Conservation (phyloP, 2,329 filamentous ascomycete species). For the Colletotrichum euphorbiae region DNA sequence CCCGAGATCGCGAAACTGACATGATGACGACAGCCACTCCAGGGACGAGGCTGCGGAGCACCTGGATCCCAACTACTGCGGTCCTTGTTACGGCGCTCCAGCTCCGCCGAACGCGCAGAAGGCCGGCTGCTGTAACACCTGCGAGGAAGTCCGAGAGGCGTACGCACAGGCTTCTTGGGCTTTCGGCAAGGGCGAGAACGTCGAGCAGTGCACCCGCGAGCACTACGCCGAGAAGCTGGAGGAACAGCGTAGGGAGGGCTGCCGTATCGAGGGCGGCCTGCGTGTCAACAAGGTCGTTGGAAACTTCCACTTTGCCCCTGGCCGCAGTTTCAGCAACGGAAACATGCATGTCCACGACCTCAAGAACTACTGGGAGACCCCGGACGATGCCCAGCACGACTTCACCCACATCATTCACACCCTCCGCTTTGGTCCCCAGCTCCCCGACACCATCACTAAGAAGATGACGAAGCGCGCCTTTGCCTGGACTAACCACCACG, state of each 20-base stretch:
- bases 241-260: conserved; percentile 89
- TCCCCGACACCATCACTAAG: conserved; percentile 77
- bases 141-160: conserved; percentile 94
- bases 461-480: conserved; percentile 65
- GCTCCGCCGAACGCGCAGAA: conserved; percentile 79
- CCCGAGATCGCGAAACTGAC: conserved; percentile 25
- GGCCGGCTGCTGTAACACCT: conserved; percentile 94
- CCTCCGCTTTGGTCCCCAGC: conserved; percentile 91
- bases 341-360: conserved; percentile 98
- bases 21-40: conserved; percentile 64
- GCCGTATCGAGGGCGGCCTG: conserved; percentile 90
- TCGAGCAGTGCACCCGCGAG: conserved; percentile 95
- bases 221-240: conserved; percentile 92
- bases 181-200: conserved; percentile 89
- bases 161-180: conserved; percentile 93
- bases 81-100: conserved; percentile 88
- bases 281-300: conserved; percentile 98
- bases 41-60: conserved; percentile 78
- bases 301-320: conserved; percentile 98
- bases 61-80: conserved; percentile 92
- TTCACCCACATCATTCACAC: conserved; percentile 92
- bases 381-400: conserved; percentile 78
- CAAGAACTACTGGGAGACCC: conserved; percentile 89
- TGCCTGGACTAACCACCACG: conserved; percentile 88
- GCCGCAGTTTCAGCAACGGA: conserved; percentile 93